Evolutionary conservation across 2,329 filamentous ascomycete species (phyloP).

Genomic region (Talaromyces atroroseus): DNA sequence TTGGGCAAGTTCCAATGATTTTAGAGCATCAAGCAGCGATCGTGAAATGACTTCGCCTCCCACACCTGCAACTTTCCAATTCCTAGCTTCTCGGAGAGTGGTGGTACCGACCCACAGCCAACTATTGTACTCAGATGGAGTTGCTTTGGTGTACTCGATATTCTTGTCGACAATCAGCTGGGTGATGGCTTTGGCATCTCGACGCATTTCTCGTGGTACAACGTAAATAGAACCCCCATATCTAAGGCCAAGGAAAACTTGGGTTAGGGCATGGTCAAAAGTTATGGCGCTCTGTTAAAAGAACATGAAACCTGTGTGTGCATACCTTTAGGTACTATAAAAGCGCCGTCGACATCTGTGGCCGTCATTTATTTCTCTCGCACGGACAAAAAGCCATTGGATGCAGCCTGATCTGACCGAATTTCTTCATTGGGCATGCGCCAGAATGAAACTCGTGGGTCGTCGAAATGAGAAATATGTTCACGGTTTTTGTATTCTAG

Average conservation of each 20-base stretch:
- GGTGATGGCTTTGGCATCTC: slow-evolving; percentile 12
- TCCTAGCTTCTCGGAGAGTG: background rate
- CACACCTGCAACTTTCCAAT: slow-evolving; percentile 2
- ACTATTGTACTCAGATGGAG: slow-evolving; percentile 18
- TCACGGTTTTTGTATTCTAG: background rate
- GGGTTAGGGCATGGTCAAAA: slow-evolving; percentile 16
- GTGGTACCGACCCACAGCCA: slow-evolving; percentile 15
- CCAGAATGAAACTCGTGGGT: background rate
- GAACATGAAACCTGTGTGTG: background rate
- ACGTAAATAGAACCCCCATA: slow-evolving; percentile 17
- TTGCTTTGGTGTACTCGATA: slow-evolving; percentile 18
- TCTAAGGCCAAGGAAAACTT: slow-evolving; percentile 16
- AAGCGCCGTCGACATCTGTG: background rate
- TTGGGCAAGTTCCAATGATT: slow-evolving; percentile 6
- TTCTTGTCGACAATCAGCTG: slow-evolving; percentile 14
- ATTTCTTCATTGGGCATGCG: background rate
- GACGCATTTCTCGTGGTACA: slow-evolving; percentile 8
- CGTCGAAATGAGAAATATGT: background rate
- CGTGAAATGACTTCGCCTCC: background rate
- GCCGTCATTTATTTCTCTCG: background rate
- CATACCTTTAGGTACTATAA: background rate
- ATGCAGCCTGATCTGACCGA: background rate
- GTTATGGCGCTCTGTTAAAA: slow-evolving; percentile 13
- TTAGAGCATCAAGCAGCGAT: slow-evolving; percentile 6
- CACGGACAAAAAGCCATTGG: background rate